Evolutionary conservation across 768 basidiomycete genomes (phyloP).

Genomic region (Leucocoprinus leucothites): DNA sequence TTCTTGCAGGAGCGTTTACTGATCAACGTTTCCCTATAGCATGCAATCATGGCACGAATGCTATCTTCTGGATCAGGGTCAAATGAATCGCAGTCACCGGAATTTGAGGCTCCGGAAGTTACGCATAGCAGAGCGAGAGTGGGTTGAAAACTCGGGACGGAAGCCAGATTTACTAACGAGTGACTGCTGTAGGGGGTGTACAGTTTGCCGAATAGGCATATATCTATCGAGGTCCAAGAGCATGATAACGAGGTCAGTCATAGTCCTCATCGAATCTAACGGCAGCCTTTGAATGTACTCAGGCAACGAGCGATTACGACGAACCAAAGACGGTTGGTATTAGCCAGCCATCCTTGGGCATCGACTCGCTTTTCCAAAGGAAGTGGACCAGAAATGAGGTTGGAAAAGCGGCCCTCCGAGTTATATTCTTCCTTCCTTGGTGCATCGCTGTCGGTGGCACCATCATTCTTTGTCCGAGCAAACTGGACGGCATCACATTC

Average conservation of each 20-base stretch:
- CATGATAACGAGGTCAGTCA: not conserved
- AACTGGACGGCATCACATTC: conserved; percentile 36
- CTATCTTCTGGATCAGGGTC: not conserved
- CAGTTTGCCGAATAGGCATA: conserved; percentile 6
- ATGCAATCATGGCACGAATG: not conserved
- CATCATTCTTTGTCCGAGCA: conserved; percentile 34
- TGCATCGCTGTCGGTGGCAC: conserved; percentile 40
- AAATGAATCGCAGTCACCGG: conserved; percentile 1
- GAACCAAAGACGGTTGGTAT: not conserved
- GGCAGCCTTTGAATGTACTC: not conserved
- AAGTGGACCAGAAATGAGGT: not conserved
- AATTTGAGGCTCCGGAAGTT: conserved; percentile 5
- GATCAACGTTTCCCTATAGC: not conserved
- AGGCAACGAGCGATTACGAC: not conserved
- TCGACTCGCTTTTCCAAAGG: not conserved
- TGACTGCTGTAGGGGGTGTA: not conserved
- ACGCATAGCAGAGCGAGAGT: not conserved
- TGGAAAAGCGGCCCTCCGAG: conserved; percentile 13
- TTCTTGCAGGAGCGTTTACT: not conserved
- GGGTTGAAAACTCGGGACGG: not conserved
- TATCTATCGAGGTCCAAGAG: conserved; percentile 6
- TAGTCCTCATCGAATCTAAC: not conserved
- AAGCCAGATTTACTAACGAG: not conserved
- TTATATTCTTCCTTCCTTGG: conserved; percentile 42
- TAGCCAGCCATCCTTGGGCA: not conserved